Percentiles rank a stretch among this genome's conserved stretches.
Conservation (phyloP, 2,329 filamentous ascomycete species). For the Fusarium pseudograminearum region DNA sequence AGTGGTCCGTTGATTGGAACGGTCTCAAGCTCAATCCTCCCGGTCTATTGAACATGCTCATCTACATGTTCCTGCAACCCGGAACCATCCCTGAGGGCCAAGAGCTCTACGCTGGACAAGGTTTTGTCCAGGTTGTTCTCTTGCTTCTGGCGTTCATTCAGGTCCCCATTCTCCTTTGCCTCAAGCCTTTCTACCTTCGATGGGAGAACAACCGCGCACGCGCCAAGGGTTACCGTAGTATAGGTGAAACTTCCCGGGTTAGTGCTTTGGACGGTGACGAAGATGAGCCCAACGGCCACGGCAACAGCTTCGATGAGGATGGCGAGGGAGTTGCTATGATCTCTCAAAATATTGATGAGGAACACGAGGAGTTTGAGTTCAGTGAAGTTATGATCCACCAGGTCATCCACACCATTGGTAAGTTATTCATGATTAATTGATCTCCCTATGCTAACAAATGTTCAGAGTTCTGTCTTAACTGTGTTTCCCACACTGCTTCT, state of each 20-base stretch:
- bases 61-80: conserved; percentile 98
- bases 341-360: conserved; percentile 84
- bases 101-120: conserved; percentile 83
- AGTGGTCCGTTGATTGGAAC: conserved; percentile 92
- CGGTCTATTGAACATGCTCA: conserved; percentile 96
- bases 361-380: conserved; percentile 98
- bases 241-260: conserved; percentile 88
- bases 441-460: conserved; percentile 47
- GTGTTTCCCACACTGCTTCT: conserved; percentile 97
- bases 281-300: conserved; percentile 67
- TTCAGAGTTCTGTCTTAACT: conserved; percentile 97
- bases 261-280: conserved; percentile 91
- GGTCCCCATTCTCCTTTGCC: conserved; percentile 89
- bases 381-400: conserved; percentile 98
- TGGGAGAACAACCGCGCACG: conserved; percentile 93
- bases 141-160: conserved; percentile 85
- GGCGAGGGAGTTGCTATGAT: conserved; percentile 89
- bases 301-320: conserved; percentile 71
- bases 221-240: conserved; percentile 89
- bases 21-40: conserved; percentile 75
- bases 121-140: conserved; percentile 78
- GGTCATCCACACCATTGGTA: conserved; percentile 97
- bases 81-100: conserved; percentile 72
- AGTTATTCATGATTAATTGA: conserved; percentile 50
- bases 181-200: conserved; percentile 95